Evolutionary conservation across 1,284 basidiomycete species (phyloP), one percentile per base, ranked within the genome.

Genomic region (Ceratobasidium sp.): DNA sequence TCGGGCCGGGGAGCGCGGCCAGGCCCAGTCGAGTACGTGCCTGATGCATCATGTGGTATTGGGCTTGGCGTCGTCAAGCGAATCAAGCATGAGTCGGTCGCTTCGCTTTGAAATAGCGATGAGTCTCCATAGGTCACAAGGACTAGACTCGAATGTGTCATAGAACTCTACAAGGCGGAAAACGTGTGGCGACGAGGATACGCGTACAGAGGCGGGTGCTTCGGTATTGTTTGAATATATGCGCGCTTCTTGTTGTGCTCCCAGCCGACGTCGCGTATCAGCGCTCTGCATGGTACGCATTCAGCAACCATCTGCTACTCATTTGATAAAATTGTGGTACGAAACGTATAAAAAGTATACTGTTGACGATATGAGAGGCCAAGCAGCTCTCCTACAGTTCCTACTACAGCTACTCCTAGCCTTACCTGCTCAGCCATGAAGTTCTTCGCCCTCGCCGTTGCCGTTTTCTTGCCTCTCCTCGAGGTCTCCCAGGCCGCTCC

Each of bases 211-310:
- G 42, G 63, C 53, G 73, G 12, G 2, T 66, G 28, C 60, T 63
- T 64, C 72, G 33, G 33, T 20, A 13, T 64, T 53, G 61, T 55
- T 53, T 70, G 40, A 10, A 49, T 75, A 28, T 56, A 70, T 58
- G 44, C 10, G 40, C 26, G 4, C 3, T 18, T 20, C 9, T 23
- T 63, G 55, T 58, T 55, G 39, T 33, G 28, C 9, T 20, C 53
- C 3, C 49, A 67, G 49, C 51, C 63, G 64, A 49, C 40, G 40
- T 18, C 73, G 73, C 63, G 51, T 77, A 77, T 77, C 73, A 77
- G 10, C 51, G 9, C 53, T 67, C 53, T 60, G 53, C 53, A 20
- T 67, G 73, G 49, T 39, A 23, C 9, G 39, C 56, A 20, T 6
- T 26, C 39, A 13, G 10, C 33, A 9, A 23, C 53, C 53, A n/a